A percentile compares a stretch with the other conserved stretches of the same genome.
phyloP scores from a whole-genome alignment of 2,329 filamentous ascomycete genomes.

The Celoporthe dispersa region DNA sequence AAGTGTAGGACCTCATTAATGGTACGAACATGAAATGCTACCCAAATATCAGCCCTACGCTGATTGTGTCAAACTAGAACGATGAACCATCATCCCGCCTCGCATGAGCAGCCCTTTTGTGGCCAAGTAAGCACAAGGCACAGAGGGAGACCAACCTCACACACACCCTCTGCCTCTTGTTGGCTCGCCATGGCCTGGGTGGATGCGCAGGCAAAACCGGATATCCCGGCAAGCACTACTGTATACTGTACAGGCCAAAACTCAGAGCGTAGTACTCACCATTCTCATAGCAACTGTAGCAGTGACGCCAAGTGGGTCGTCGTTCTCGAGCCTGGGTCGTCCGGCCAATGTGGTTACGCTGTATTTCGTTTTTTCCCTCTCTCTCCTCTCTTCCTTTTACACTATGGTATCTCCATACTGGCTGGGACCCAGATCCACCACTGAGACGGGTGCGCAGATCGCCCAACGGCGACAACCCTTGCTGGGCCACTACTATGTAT shows the following conservation, averaged over 20 bases:
- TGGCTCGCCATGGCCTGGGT: not conserved
- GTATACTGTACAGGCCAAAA: not conserved
- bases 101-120: not conserved
- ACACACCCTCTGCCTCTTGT: too few relatives aligned
- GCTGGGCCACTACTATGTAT: not conserved
- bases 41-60: not conserved
- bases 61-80: not conserved
- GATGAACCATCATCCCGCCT: not conserved
- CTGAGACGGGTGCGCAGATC: conserved; percentile 6
- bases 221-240: not conserved
- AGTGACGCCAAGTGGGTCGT: not conserved
- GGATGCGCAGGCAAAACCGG: not conserved
- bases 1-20: too few relatives aligned
- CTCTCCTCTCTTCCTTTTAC: not conserved
- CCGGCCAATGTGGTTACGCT: not conserved
- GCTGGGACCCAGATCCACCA: not conserved
- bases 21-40: not conserved
- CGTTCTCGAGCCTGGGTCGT: not conserved
- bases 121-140: too few relatives aligned
- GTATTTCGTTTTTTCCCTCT: not conserved
- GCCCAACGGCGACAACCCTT: not conserved
- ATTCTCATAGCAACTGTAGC: not conserved
- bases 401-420: not conserved
- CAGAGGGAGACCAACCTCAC: not conserved
- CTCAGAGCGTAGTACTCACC: not conserved